Percentiles rank a stretch among this genome's conserved stretches.
Evolutionary conservation across 108 stramenopile genomes (phyloP).

Genomic region (Pseudonitzschia multiseries): DNA sequence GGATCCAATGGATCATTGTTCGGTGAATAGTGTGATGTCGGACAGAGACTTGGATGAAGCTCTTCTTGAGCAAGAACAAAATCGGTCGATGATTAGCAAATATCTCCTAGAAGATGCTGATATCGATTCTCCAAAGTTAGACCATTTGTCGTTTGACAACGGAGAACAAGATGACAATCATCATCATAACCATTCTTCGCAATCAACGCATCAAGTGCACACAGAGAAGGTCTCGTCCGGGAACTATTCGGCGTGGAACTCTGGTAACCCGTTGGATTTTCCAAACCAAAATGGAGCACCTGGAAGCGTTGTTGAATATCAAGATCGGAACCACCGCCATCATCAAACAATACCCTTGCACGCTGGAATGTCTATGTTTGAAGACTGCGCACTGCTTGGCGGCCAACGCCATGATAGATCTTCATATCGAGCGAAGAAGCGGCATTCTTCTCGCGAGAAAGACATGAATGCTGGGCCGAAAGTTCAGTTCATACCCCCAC

Average conservation of each 20-base stretch:
- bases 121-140: neutral
- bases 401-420: neutral
- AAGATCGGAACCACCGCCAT: neutral
- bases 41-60: constrained; percentile 12
- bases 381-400: constrained; percentile 18
- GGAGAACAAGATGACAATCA: constrained; percentile 7
- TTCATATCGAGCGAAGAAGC: neutral
- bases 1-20: neutral
- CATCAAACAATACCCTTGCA: constrained; percentile 13
- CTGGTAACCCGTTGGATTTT: neutral
- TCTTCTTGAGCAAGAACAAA: constrained; percentile 10
- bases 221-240: neutral
- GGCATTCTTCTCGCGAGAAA: constrained; percentile 1
- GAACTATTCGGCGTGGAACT: neutral
- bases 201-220: neutral
- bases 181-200: neutral
- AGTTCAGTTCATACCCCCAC: constrained; percentile 18
- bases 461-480: constrained; percentile 20
- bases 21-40: neutral
- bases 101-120: constrained; percentile 15
- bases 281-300: neutral
- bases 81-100: constrained; percentile 21
- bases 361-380: constrained; percentile 22
- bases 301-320: neutral
- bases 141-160: neutral